phyloP scores from a whole-genome alignment of 1,284 basidiomycete genomes.

The Cryptococcus sp. region DNA sequence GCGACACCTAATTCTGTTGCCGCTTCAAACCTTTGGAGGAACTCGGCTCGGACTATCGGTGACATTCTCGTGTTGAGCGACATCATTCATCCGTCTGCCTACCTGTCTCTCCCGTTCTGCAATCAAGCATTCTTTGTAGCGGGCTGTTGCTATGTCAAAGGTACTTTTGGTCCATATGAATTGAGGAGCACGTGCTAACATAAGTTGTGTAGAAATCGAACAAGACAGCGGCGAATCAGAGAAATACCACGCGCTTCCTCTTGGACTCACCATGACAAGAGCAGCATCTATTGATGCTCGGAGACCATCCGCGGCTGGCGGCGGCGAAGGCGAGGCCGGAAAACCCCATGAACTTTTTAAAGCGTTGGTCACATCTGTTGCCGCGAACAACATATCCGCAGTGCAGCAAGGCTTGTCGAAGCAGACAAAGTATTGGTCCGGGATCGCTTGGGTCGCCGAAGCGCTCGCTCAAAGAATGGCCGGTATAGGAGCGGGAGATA shows the following conservation, averaged over 20 bases:
- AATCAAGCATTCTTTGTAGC: slow-evolving; percentile 39
- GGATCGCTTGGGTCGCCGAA: slow-evolving; percentile 29
- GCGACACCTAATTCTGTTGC: slow-evolving; percentile 21
- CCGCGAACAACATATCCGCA: slow-evolving; percentile 22
- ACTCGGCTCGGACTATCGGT: slow-evolving; percentile 35
- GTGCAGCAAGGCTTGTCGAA: slow-evolving; percentile 27
- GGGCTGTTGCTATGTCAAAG: slow-evolving; percentile 37
- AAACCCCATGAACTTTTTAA: slow-evolving; percentile 20
- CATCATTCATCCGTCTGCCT: slow-evolving; percentile 31
- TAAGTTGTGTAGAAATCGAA: slow-evolving; percentile 12
- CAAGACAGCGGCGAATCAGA: slow-evolving; percentile 2
- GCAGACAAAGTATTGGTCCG: slow-evolving; percentile 28
- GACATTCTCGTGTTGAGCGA: slow-evolving; percentile 37
- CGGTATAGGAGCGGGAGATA: slow-evolving; percentile 26
- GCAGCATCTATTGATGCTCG: too few species aligned
- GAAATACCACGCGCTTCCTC: neutral
- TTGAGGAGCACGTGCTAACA: neutral
- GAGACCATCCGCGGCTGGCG: too few species aligned
- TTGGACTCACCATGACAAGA: neutral
- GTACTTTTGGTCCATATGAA: slow-evolving; percentile 7
- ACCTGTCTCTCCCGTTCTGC: slow-evolving; percentile 33
- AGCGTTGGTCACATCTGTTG: slow-evolving; percentile 22
- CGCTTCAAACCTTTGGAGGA: slow-evolving; percentile 27
- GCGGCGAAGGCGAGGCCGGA: neutral
- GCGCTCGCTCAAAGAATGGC: slow-evolving; percentile 25